A percentile compares a stretch with the other conserved stretches of the same genome.
These are phyloP conservation scores for Polytrichum formosum DNA, from an alignment of 225 moss, liverwort and hornwort species.

Conservation along the genomic window DNA sequence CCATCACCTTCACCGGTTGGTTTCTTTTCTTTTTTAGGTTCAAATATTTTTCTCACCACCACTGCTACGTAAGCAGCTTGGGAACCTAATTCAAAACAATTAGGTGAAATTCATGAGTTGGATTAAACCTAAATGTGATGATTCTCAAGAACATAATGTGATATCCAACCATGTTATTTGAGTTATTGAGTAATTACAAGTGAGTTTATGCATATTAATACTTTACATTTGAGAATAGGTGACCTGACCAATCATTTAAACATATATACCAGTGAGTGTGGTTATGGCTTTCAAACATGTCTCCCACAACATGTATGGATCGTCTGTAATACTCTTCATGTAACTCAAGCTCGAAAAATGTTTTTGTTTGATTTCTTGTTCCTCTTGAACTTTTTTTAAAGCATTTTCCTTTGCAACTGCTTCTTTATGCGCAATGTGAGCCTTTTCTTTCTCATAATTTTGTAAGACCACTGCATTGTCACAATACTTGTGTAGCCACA, in stretches of 20 bases:
- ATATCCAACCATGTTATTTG: neutral
- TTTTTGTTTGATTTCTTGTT: constrained; percentile 32
- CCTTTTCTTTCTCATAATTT: constrained; percentile 36
- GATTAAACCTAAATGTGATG: neutral
- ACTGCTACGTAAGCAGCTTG: constrained; percentile 58
- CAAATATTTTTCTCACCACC: constrained; percentile 64
- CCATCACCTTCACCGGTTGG: constrained; percentile 7
- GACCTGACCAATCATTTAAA: neutral
- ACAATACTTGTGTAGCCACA: constrained; percentile 57
- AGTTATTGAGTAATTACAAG: neutral
- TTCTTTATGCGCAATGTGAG: constrained; percentile 17
- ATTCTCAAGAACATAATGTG: neutral
- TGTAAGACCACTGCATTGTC: constrained; percentile 32
- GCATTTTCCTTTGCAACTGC: neutral
- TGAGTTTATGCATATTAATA: neutral
- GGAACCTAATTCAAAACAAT: constrained; percentile 33
- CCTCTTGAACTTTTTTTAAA: neutral
- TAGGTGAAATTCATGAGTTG: no score
- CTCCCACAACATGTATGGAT: constrained; percentile 53
- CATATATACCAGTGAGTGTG: constrained; percentile 23
- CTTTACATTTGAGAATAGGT: neutral
- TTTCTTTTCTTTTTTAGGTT: constrained; percentile 43
- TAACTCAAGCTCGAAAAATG: constrained; percentile 40
- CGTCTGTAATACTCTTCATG: constrained; percentile 32
- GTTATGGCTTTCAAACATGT: constrained; percentile 43